Evolutionary conservation across 352 stramenopile species (phyloP).

Genomic region (Lagenidium sp.): DNA sequence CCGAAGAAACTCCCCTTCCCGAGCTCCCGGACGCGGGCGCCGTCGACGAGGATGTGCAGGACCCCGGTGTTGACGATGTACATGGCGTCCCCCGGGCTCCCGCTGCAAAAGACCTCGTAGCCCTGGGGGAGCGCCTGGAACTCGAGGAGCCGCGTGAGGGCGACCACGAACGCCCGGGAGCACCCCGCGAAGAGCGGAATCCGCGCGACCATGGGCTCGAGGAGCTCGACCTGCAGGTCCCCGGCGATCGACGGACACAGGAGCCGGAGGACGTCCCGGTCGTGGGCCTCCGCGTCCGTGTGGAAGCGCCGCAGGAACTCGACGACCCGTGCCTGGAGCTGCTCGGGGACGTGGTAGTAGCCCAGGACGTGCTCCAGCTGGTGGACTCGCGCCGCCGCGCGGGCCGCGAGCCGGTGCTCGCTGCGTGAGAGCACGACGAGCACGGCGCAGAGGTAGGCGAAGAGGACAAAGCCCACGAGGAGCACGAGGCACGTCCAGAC

Average conservation of each 20-base stretch:
- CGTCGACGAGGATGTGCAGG: conserved; percentile 48
- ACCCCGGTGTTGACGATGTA: conserved; percentile 60
- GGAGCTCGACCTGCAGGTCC: conserved; percentile 62
- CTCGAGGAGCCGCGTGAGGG: conserved; percentile 57
- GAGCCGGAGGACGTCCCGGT: conserved; percentile 47
- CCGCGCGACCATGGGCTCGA: conserved; percentile 33
- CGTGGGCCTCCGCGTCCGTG: conserved; percentile 57
- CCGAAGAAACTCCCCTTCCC: conserved; percentile 59
- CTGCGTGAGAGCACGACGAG: conserved; percentile 69
- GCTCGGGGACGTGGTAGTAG: conserved; percentile 50
- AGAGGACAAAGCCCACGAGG: conserved; percentile 45
- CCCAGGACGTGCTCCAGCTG: conserved; percentile 55
- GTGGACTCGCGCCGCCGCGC: conserved; percentile 43
- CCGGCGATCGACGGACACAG: conserved; percentile 67
- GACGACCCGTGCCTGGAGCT: conserved; percentile 34
- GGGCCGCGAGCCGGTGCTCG: conserved; percentile 31
- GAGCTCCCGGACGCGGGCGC: conserved; percentile 51
- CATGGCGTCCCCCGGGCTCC: conserved; percentile 61
- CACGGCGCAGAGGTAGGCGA: conserved; percentile 50
- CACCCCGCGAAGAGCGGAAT: conserved; percentile 63
- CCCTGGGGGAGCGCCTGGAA: conserved; percentile 47
- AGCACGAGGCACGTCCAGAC: conserved; percentile 34
- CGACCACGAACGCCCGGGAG: conserved; percentile 48
- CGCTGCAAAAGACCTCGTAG: conserved; percentile 37
- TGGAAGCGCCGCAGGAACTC: conserved; percentile 62